Evolutionary conservation across 31 red algal species (phyloP), one percentile per base, ranked within the genome.

Genomic region (Pterothamnion heteromorphum): DNA sequence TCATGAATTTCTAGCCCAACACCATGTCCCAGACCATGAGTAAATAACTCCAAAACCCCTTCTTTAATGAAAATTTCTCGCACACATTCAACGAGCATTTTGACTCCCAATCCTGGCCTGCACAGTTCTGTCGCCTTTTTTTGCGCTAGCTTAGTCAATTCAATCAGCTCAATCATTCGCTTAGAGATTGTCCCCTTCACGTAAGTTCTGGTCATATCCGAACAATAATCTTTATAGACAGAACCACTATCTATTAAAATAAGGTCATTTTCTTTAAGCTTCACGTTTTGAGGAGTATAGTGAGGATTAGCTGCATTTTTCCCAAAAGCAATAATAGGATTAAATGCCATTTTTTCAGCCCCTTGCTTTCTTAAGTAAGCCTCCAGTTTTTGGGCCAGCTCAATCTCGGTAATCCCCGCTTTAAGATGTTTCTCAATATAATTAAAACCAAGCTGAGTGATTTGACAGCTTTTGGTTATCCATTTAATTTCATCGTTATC

Each of bases 1-100:
- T 89, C 87, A 43, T 89, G 87, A 35, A 64, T 71, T 57, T 89
- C 36, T 22, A 71, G 38, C 21, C 87, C 87, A 35, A 89, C 23
- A 35, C 87, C 43, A 34, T 89, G 87, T 23, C 87, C 87, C 24
- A 71, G 27, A 31, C 87, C 43, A 64, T 89, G 87, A 35, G 26
- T 57, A 35, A 89, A 89, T 23, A 28, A 22, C 24, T 89, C 41
- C 38, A 36, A 36, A 35, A 57, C 43, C 38, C 87, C 87, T 22
- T 36, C 87, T 23, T 44, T 43, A 23, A 23, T 41, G 44, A 89
- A 58, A 26, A 89, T 41, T 44, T 51, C 27, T 64, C 87, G 33
- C 22, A 43, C 87, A 24, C 38, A 36, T 51, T 31, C 22, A 34
- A 58, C 87, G 38, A 89, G 22, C 26, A 28, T 35, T 23, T 35